phyloP scores from a whole-genome alignment of 116 monocot species.

The Thalassia testudinum region DNA sequence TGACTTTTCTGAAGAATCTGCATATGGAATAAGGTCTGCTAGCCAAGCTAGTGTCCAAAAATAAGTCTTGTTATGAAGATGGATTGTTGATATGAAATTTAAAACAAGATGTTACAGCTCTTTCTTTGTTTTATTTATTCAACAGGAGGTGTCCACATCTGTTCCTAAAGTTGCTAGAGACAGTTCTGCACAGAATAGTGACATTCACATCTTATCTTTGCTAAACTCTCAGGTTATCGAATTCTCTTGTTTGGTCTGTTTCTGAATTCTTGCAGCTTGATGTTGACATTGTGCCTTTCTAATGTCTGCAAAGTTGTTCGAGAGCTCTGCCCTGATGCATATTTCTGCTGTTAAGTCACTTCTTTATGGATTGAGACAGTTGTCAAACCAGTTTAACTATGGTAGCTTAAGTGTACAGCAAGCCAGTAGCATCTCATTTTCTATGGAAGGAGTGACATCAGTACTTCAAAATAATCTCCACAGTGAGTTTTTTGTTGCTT shows the following conservation, averaged over 20 bases:
- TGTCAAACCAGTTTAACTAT: conserved; percentile 74
- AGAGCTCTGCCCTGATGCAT: conserved; percentile 95
- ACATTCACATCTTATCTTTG: conserved; percentile 87
- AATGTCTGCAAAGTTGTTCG: conserved; percentile 45
- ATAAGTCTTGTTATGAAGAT: too few relatives aligned
- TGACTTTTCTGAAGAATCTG: too few relatives aligned
- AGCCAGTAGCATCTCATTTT: conserved; percentile 60
- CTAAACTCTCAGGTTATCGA: conserved; percentile 81
- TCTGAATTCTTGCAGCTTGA: neutral
- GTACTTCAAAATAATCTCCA: conserved; percentile 87
- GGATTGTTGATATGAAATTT: too few relatives aligned
- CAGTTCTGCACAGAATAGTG: conserved; percentile 77
- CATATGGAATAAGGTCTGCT: too few relatives aligned
- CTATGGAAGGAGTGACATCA: conserved; percentile 71
- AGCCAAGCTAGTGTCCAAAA: too few relatives aligned
- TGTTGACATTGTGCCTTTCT: conserved; percentile 2
- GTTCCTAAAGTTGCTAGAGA: conserved; percentile 75
- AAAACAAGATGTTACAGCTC: neutral
- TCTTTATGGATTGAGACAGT: conserved; percentile 63
- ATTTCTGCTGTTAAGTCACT: conserved; percentile 91
- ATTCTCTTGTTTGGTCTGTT: neutral
- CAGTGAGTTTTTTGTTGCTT: conserved; percentile 35
- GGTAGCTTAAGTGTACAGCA: conserved; percentile 49
- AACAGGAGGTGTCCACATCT: conserved; percentile 73
- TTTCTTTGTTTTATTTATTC: conserved; percentile 2